Base-by-base conservation (phyloP, 23 red algal genomes). In the Gracilaria vermiculophylla region DNA sequence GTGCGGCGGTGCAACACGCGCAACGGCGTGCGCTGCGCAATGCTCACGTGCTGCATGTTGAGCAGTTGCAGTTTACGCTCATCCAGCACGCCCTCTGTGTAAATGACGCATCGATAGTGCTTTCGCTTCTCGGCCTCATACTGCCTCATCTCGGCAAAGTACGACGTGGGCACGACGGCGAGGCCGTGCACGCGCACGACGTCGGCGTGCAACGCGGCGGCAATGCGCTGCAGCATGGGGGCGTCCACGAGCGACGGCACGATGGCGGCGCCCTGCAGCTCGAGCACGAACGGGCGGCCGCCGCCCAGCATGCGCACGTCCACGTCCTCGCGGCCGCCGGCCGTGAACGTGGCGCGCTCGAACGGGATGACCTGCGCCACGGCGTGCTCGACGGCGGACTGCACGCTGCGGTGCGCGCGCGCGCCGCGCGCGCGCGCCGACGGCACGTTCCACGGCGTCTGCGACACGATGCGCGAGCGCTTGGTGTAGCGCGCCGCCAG, bases 221-320 rank as follows among this genome's bases (percentile, higher is more conserved):
- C 57, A 12, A 82, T 47, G 25, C 10, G 45, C 8, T 20, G 10
- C 32, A 93, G 14, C 12, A 36, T 33, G 19, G 74, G 50, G 14
- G 14, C 24, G 14, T 35, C 31, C 15, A 93, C 47, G 20, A 77
- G 75, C 1, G 32, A 50, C 17, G 73, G 53, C 34, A 80, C 62
- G 29, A 87, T 41, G 45, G 32, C 44, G 25, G 88, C 34, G 31
- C 56, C 44, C 2, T 52, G 43, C 14, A 97, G 27, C 65, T 89
- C 41, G 40, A 97, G 66, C 33, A 89, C 62, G 64, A 97, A 97
- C 12, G 95, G 95, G 7, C 95, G 90, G 15, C 95, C 95, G 9
- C 31, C 37, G 10, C 90, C 90, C 19, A 97, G 50, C 95, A 97
- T 97, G 29, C 95, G 84, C 55, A 97, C 95, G 31, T 97, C 95